Conservation (phyloP, 163 green algal species). For the Scenedesmus sp. region DNA sequence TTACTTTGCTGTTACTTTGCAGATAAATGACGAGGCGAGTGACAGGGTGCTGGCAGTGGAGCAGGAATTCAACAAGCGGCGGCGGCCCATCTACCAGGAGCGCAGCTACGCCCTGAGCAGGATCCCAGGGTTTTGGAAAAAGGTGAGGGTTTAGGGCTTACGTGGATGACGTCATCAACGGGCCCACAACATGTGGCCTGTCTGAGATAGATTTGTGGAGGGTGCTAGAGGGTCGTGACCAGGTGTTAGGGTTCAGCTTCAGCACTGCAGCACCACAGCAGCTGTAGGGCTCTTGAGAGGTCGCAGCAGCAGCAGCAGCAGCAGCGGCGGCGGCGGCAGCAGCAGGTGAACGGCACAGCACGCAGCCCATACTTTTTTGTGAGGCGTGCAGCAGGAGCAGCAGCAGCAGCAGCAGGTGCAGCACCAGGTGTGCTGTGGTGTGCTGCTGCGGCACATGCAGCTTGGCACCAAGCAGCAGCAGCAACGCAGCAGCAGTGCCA, state of each 20-base stretch:
- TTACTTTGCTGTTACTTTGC: neutral
- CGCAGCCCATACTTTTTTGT: neutral
- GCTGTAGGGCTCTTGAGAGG: no score
- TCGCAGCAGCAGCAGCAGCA: neutral
- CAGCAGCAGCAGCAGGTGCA: neutral
- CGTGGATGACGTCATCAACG: neutral
- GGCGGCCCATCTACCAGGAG: conserved; percentile 69
- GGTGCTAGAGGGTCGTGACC: neutral
- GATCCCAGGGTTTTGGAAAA: conserved; percentile 78
- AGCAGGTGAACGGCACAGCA: neutral
- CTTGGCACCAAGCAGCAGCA: neutral
- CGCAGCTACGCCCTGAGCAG: conserved; percentile 63
- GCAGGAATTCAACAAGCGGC: conserved; percentile 77
- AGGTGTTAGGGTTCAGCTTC: neutral
- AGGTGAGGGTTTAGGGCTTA: neutral
- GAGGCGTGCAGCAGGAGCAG: neutral
- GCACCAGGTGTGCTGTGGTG: no score
- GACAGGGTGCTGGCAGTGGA: conserved; percentile 78
- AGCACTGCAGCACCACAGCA: neutral
- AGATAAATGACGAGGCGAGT: conserved; percentile 81
- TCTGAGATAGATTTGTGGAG: neutral
- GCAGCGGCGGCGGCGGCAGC: neutral
- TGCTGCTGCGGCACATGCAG: neutral
- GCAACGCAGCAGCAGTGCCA: neutral
- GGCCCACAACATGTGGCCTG: no score